phyloP scores from a whole-genome alignment of 805 yeast genomes.

The Zygoascus ofunaensis region DNA sequence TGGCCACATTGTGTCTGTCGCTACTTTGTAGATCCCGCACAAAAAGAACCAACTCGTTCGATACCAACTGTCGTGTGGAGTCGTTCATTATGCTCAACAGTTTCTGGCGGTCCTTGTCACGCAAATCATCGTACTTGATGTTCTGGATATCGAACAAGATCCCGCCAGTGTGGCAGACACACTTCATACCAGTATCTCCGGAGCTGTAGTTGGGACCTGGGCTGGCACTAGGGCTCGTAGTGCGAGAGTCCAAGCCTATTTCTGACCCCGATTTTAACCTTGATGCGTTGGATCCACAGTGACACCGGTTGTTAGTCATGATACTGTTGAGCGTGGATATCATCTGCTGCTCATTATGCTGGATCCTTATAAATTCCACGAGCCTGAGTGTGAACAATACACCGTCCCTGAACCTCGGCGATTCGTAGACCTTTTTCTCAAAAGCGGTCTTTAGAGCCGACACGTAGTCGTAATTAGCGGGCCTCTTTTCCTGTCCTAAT shows the following conservation, averaged over 20 bases:
- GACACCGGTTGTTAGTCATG: neutral
- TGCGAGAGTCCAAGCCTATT: too few relatives aligned
- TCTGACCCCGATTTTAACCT: neutral
- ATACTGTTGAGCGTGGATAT: neutral
- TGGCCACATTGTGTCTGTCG: constrained; percentile 1
- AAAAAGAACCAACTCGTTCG: constrained; percentile 1
- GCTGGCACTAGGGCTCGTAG: too few relatives aligned
- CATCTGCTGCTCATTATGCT: neutral
- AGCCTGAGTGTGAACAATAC: neutral
- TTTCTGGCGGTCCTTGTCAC: neutral
- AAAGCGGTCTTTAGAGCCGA: neutral
- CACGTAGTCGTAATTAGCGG: too few relatives aligned
- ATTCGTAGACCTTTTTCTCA: neutral
- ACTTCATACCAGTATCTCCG: neutral
- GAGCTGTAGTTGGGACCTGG: too few relatives aligned
- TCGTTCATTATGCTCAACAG: neutral
- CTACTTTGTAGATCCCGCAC: neutral
- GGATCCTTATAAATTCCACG: neutral
- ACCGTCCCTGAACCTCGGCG: neutral
- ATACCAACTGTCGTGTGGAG: neutral
- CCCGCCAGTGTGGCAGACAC: neutral
- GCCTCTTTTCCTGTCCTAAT: too few relatives aligned
- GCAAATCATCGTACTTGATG: neutral
- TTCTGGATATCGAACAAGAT: neutral
- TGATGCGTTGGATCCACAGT: too few relatives aligned